These are phyloP conservation scores for Gossypium schwendimanii DNA, from an alignment of 441 rosid genomes.

Conservation along the genomic window DNA sequence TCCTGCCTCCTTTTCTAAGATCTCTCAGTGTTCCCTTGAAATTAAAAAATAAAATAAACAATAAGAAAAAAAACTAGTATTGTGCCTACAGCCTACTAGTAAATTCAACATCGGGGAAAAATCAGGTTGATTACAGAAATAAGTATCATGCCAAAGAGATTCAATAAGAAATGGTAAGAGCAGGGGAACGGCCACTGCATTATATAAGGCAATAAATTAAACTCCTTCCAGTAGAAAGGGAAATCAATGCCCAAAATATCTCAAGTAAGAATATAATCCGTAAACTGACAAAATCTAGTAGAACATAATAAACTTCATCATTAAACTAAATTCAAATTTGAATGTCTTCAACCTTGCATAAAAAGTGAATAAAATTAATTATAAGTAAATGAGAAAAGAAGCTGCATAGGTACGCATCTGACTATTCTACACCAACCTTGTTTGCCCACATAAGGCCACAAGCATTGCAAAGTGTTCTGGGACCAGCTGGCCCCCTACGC, in stretches of 20 bases:
- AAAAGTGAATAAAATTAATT: background rate
- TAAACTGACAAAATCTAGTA: background rate
- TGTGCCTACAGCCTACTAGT: background rate
- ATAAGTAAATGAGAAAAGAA: background rate
- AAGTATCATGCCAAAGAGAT: constrained; percentile 3
- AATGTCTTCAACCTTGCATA: background rate
- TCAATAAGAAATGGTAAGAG: background rate
- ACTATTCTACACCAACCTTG: constrained; percentile 22
- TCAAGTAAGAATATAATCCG: background rate
- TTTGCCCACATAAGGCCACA: constrained; percentile 47
- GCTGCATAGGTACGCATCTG: background rate
- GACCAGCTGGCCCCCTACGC: constrained; percentile 45
- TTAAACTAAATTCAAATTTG: background rate
- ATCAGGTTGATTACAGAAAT: background rate
- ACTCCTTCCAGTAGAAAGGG: background rate
- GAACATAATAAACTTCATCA: background rate
- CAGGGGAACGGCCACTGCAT: background rate
- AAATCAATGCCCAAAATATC: constrained; percentile 2
- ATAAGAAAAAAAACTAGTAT: constrained; percentile 8
- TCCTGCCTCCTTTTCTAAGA: constrained; percentile 42
- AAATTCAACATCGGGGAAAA: background rate
- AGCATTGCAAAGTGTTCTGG: constrained; percentile 43
- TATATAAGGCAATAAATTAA: background rate
- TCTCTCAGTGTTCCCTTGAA: constrained; percentile 50
- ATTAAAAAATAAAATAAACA: constrained; percentile 6